phyloP scores from a whole-genome alignment of 1,139 yeast genomes.

The Spathaspora jeffriesii region DNA sequence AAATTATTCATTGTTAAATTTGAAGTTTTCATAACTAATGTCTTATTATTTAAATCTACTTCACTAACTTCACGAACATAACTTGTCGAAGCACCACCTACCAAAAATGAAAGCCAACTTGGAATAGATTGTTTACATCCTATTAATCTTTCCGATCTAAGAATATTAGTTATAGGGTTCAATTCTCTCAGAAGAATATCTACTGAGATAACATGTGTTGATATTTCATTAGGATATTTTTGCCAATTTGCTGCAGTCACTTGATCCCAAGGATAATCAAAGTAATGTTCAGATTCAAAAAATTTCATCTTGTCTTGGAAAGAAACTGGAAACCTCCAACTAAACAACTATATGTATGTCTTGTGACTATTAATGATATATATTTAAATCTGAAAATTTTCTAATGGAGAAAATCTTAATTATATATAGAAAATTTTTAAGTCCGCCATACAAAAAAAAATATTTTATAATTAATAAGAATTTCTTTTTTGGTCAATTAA shows the following conservation, averaged over 20 bases:
- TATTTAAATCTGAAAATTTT: background rate
- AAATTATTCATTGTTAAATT: slow-evolving; percentile 82
- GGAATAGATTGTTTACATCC: slow-evolving; percentile 92
- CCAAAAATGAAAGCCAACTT: slow-evolving; percentile 69
- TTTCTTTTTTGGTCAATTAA: background rate
- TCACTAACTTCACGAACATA: slow-evolving; percentile 90
- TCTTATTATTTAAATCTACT: slow-evolving; percentile 66
- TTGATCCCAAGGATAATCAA: slow-evolving; percentile 89
- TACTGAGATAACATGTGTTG: slow-evolving; percentile 94
- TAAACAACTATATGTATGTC: background rate
- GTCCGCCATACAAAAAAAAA: too few species aligned
- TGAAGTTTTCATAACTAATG: slow-evolving; percentile 79
- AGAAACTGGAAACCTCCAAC: too few species aligned
- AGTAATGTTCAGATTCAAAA: slow-evolving; percentile 66
- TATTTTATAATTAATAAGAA: background rate
- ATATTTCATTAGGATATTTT: slow-evolving; percentile 90
- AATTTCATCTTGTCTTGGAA: slow-evolving; percentile 83
- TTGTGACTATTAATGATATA: background rate
- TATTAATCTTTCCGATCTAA: slow-evolving; percentile 84
- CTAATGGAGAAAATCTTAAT: background rate
- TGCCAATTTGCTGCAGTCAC: slow-evolving; percentile 98
- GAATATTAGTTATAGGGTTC: slow-evolving; percentile 51
- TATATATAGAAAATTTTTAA: too few species aligned
- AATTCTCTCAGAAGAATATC: slow-evolving; percentile 80
- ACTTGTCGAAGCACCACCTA: slow-evolving; percentile 74